Evolutionary conservation across 116 monocot genomes (phyloP), one percentile per base, ranked within the genome.

Genomic region (Trichopus zeylanicus): DNA sequence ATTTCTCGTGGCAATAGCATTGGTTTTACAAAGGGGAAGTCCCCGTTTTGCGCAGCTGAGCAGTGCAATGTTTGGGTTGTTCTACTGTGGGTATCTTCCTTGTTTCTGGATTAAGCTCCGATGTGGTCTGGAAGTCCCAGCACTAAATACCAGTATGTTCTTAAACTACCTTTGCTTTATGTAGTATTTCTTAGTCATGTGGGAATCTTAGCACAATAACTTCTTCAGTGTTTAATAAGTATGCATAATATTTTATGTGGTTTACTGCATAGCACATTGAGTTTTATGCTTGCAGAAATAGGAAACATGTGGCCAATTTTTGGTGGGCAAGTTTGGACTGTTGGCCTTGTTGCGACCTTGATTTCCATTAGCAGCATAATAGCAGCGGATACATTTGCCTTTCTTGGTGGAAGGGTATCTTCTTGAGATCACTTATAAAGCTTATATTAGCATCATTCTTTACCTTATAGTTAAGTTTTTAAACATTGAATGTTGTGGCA

Each of bases 101-200:
- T 89, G 84, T 62, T 94, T 94, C 65, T 94, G 94, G 94, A 64
- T 94, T 58, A 94, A 89, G 69, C 89, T 94, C 48, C 89, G 94
- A 31, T 89, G 89, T 66, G 79, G 88, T 56, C 51, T 94, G 68
- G 67, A 71, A 58, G 89, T 68, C 48, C 94, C 94, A 69, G 83
- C 89, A 13, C 51, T 94, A 54, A 86, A 86, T 70, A 89, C 94
- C 4, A 83, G 94, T 94, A 86, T 63, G 75, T 35, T 61, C 37
- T 67, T 1, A n/a, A 6, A 7, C 29, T 29, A 5, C 29, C 22
- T 35, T 20, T 28, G 23, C 24, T 21, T 49, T 9, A 49, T 49
- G 1, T 30, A 12, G 42, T 7, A 16, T 42, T 42, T 42, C 18
- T 42, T 42, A 42, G 7, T 42, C 12, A 16, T 42, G 16, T 42